Evolutionary conservation across 495 filamentous ascomycete genomes (phyloP).

Genomic region (Echria macrotheca): DNA sequence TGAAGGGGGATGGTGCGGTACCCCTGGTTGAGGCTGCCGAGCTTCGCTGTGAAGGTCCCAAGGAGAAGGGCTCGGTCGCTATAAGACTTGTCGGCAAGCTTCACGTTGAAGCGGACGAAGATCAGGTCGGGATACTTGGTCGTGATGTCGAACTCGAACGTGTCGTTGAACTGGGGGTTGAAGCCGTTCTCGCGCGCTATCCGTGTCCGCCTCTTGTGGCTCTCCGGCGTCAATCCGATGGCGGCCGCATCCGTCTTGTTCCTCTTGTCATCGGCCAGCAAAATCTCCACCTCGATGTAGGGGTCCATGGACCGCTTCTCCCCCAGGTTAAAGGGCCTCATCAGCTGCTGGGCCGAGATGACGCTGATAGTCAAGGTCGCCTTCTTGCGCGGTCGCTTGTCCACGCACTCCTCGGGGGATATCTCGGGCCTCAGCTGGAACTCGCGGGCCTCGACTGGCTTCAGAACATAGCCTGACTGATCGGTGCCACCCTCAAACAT

Average conservation of each 20-base stretch:
- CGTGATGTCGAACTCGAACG: conserved; percentile 68
- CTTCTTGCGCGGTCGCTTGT: conserved; percentile 64
- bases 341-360: conserved; percentile 91
- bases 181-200: conserved; percentile 84
- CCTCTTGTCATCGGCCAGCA: conserved; percentile 83
- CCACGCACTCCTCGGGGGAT: conserved; percentile 36
- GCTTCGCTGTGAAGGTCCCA: conserved; percentile 87
- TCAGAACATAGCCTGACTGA: conserved; percentile 85
- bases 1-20: conserved; percentile 95
- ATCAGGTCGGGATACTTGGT: conserved; percentile 90
- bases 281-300: conserved; percentile 91
- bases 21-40: conserved; percentile 84
- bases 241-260: conserved; percentile 39
- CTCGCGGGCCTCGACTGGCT: conserved; percentile 75
- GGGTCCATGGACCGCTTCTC: conserved; percentile 76
- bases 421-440: conserved; percentile 47
- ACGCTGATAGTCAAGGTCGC: conserved; percentile 81
- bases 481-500: conserved; percentile 96
- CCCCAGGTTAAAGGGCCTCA: conserved; percentile 65
- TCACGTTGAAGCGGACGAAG: conserved; percentile 90
- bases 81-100: conserved; percentile 66
- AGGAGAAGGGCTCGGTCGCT: conserved; percentile 60
- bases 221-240: conserved; percentile 53
- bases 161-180: conserved; percentile 72
- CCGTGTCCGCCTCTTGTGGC: conserved; percentile 64